Conservation (phyloP, 768 basidiomycete species). For the Hortiboletus campestris region DNA sequence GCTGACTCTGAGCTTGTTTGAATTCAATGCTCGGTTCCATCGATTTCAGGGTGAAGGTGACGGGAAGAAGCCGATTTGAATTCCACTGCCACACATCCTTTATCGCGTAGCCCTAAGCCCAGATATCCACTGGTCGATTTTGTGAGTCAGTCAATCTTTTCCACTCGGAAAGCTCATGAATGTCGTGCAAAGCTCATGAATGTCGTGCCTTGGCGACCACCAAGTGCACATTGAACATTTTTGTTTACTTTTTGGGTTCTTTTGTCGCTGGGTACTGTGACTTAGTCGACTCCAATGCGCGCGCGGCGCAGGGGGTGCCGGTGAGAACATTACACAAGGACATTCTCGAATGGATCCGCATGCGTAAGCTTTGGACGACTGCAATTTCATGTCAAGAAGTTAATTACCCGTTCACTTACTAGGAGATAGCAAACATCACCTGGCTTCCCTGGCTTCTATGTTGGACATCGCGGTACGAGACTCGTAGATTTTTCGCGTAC, state of each 20-base stretch:
- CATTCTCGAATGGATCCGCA: not conserved
- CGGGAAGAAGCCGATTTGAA: not conserved
- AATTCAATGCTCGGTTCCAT: not conserved
- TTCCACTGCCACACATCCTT: slow-evolving; percentile 9
- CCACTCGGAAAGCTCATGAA: not conserved
- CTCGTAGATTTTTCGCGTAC: not conserved
- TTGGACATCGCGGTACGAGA: not conserved
- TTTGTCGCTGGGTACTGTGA: not conserved
- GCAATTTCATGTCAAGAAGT: slow-evolving; percentile 4
- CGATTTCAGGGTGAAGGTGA: not conserved
- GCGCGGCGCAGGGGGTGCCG: too few relatives aligned
- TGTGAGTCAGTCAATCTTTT: not conserved
- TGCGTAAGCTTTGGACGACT: not conserved
- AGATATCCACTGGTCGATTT: not conserved
- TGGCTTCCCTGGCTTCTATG: not conserved
- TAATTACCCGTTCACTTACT: slow-evolving; percentile 2
- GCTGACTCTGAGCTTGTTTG: not conserved
- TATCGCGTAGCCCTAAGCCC: not conserved
- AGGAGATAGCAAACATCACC: not conserved
- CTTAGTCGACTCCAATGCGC: not conserved
- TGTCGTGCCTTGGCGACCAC: not conserved
- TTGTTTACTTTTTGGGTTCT: not conserved
- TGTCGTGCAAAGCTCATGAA: not conserved
- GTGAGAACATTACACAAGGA: not conserved
- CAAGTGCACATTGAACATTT: not conserved